These are phyloP conservation scores for Pythium apleroticum DNA, from an alignment of 352 stramenopile species.

Conservation along the genomic window DNA sequence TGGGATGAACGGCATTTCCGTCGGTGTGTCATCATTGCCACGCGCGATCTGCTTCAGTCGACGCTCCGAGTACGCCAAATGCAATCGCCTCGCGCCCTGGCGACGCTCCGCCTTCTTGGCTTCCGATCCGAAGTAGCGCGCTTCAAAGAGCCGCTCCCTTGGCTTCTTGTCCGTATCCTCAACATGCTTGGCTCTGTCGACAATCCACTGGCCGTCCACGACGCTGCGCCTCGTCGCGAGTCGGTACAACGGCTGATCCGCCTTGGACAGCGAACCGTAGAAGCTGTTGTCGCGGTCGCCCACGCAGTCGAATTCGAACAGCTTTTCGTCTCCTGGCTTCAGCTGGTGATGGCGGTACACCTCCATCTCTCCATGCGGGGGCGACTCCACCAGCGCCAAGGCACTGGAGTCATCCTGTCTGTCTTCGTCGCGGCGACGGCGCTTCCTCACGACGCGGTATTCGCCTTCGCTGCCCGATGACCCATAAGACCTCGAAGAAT, in stretches of 20 bases:
- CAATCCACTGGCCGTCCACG: conserved; percentile 43
- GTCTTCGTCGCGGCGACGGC: background rate
- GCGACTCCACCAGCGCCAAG: conserved; percentile 14
- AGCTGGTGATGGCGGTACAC: conserved; percentile 10
- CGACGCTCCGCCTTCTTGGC: conserved; percentile 45
- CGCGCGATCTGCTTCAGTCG: conserved; percentile 12
- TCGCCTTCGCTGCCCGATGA: background rate
- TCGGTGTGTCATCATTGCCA: background rate
- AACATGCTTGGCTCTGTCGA: conserved; percentile 3
- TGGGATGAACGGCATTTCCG: conserved; percentile 61
- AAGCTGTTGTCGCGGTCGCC: conserved; percentile 71
- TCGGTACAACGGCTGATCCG: conserved; percentile 63
- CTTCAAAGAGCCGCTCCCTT: background rate
- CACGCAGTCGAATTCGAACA: conserved; percentile 66
- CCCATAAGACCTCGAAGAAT: background rate
- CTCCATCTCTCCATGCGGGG: conserved; percentile 16
- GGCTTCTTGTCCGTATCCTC: background rate
- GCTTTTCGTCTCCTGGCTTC: conserved; percentile 25
- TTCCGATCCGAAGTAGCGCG: conserved; percentile 55
- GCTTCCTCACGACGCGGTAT: conserved; percentile 1
- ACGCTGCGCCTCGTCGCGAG: conserved; percentile 53
- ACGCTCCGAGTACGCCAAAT: conserved; percentile 73
- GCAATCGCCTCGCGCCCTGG: conserved; percentile 44
- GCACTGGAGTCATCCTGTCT: background rate
- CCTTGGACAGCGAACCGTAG: conserved; percentile 63